Conservation (phyloP, 2,329 filamentous ascomycete species). For the Paecilomyces dactylethromorphus region DNA sequence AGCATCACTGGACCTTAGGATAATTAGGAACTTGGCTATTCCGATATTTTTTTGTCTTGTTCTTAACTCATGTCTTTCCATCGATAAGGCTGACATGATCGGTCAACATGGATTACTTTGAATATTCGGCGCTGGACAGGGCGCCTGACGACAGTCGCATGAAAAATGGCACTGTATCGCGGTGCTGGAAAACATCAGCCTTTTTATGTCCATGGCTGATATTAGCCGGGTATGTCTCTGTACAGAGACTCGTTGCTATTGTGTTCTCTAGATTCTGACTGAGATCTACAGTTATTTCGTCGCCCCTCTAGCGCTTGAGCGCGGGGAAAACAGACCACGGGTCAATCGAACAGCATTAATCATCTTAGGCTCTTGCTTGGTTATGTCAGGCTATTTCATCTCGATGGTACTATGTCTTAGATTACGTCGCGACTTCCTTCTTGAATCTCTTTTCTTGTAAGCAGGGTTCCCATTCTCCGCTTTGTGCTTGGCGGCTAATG, state of each 20-base stretch:
- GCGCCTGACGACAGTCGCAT: background rate
- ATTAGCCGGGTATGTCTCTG: conserved; percentile 20
- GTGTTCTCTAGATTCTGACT: background rate
- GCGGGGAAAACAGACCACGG: conserved; percentile 10
- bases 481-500: background rate
- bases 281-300: conserved; percentile 19
- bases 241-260: background rate
- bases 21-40: background rate
- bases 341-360: conserved; percentile 16
- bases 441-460: conserved; percentile 26
- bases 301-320: conserved; percentile 21
- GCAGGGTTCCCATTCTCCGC: conserved; percentile 3
- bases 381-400: conserved; percentile 18
- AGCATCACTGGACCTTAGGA: background rate
- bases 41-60: background rate
- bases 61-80: background rate
- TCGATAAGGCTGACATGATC: background rate
- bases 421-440: conserved; percentile 18
- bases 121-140: background rate
- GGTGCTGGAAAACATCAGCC: conserved; percentile 19
- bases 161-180: background rate
- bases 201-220: conserved; percentile 18
- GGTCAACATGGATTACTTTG: background rate
- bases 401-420: conserved; percentile 18
- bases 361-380: conserved; percentile 19